Percentiles rank a stretch among this genome's conserved stretches.
phyloP scores from a whole-genome alignment of 768 basidiomycete genomes.

The Suillus variegatus region DNA sequence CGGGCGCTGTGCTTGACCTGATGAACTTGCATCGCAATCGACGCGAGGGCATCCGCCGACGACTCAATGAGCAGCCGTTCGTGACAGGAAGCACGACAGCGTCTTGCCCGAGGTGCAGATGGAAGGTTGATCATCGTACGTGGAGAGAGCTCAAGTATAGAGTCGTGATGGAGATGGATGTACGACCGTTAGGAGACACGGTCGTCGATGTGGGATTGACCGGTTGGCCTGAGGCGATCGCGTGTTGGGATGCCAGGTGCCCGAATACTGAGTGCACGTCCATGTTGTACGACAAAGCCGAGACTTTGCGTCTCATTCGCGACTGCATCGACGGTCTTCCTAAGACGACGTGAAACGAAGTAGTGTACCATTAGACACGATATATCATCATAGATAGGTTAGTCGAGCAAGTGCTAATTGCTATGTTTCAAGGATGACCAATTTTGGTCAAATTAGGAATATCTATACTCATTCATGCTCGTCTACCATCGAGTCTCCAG shows the following conservation, averaged over 20 bases:
- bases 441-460: neutral
- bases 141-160: conserved; percentile 67
- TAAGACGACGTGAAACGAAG: conserved; percentile 30
- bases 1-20: conserved; percentile 53
- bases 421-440: neutral
- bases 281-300: conserved; percentile 55
- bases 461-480: conserved; percentile 17
- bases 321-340: conserved; percentile 52
- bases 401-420: neutral
- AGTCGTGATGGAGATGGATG: conserved; percentile 59
- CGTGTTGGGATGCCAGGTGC: conserved; percentile 64
- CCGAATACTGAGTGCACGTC: conserved; percentile 44
- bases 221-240: conserved; percentile 58
- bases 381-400: neutral
- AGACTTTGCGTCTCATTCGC: conserved; percentile 53
- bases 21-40: conserved; percentile 55
- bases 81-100: conserved; percentile 44
- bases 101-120: conserved; percentile 51
- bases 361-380: neutral
- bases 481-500: conserved; percentile 15
- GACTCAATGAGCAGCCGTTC: conserved; percentile 60
- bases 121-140: conserved; percentile 53
- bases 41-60: conserved; percentile 47
- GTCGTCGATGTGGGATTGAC: conserved; percentile 47
- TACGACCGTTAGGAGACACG: conserved; percentile 59